Percentiles rank a stretch among this genome's conserved stretches.
phyloP scores from a whole-genome alignment of 441 rosid genomes.

The Theobroma grandiflorum region DNA sequence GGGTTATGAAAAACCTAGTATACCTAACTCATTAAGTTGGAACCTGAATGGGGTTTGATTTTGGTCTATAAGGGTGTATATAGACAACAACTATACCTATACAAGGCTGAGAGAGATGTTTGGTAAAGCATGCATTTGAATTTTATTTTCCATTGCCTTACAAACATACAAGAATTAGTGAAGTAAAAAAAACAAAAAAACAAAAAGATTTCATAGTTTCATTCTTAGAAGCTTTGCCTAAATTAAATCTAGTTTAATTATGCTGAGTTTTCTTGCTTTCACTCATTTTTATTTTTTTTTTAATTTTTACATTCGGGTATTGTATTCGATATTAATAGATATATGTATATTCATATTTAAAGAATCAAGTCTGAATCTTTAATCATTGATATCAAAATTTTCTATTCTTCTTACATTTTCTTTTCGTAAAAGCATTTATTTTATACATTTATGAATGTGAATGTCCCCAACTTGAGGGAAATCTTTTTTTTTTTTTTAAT shows the following conservation, averaged over 20 bases:
- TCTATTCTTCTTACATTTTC: background rate
- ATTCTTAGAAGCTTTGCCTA: background rate
- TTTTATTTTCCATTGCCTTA: background rate
- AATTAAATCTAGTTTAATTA: background rate
- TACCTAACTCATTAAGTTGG: conserved; percentile 9
- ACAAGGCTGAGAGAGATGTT: conserved; percentile 1
- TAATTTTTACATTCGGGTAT: background rate
- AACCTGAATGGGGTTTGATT: conserved; percentile 1
- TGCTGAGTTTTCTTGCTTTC: background rate
- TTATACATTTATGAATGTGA: background rate
- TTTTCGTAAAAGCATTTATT: too few species aligned
- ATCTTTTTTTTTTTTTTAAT: too few species aligned
- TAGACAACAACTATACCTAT: background rate
- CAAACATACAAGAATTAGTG: background rate
- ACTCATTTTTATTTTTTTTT: too few species aligned
- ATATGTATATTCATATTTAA: too few species aligned
- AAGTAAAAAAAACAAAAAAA: background rate
- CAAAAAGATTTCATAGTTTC: background rate
- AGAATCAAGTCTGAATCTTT: too few species aligned
- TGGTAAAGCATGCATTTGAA: background rate
- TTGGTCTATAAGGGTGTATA: background rate
- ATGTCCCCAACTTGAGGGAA: background rate
- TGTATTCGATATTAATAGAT: too few species aligned
- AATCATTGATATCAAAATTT: background rate
- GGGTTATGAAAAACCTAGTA: background rate